Conservation (phyloP, 768 basidiomycete genomes). For the Amanita brunnescens region DNA sequence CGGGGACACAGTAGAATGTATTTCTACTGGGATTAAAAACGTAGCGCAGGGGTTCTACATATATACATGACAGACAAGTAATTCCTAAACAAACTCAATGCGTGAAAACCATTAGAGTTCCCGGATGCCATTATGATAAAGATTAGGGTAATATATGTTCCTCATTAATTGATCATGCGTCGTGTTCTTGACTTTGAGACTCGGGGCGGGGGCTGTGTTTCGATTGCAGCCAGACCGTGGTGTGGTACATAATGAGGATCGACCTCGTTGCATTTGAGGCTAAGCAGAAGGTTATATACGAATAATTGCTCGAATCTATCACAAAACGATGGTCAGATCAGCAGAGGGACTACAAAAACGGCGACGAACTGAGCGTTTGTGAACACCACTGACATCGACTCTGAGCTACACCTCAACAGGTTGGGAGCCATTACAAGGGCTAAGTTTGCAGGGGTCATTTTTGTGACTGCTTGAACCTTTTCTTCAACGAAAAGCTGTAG, state of each 20-base stretch:
- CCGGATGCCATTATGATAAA: neutral
- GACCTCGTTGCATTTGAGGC: constrained; percentile 68
- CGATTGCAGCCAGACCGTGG: constrained; percentile 71
- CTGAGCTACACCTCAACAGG: constrained; percentile 75
- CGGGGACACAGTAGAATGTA: neutral
- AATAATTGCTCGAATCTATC: constrained; percentile 81
- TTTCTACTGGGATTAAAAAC: neutral
- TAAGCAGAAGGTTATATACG: constrained; percentile 73
- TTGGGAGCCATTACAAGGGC: constrained; percentile 93
- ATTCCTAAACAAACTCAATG: constrained; percentile 4
- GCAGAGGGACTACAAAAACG: neutral
- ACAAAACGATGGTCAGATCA: constrained; percentile 7
- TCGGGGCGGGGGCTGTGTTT: constrained; percentile 35
- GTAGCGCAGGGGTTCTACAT: neutral
- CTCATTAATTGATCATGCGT: constrained; percentile 24
- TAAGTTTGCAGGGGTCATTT: constrained; percentile 87
- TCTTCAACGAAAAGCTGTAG: constrained; percentile 83
- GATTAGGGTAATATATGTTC: neutral
- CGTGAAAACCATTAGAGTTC: constrained; percentile 6
- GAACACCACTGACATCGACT: constrained; percentile 83
- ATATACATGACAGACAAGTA: constrained; percentile 3
- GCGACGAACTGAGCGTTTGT: constrained; percentile 79
- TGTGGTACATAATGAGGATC: constrained; percentile 70
- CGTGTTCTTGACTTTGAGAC: constrained; percentile 50
- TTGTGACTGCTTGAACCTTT: constrained; percentile 59